Evolutionary conservation across 2,329 filamentous ascomycete genomes (phyloP).

Genomic region (Drechslerella coelobrocha): DNA sequence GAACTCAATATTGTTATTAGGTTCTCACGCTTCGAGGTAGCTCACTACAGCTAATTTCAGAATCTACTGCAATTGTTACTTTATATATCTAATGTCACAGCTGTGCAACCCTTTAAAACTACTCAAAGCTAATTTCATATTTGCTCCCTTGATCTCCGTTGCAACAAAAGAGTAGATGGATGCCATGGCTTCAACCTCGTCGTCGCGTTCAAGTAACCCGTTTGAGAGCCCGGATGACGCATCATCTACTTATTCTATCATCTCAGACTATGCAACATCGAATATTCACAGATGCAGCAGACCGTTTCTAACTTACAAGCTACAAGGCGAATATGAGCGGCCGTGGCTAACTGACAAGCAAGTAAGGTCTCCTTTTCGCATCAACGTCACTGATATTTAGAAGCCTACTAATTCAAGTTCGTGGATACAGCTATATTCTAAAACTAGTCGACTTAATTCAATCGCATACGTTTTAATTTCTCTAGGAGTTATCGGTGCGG

Average conservation of each 20-base stretch:
- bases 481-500: conserved; percentile 13
- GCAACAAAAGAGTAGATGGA: not conserved
- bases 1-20: no score
- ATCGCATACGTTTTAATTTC: conserved; percentile 12
- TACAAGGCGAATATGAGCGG: conserved; percentile 29
- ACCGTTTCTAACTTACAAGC: conserved; percentile 33
- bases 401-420: not conserved
- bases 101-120: not conserved
- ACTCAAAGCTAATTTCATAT: not conserved
- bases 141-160: not conserved
- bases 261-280: conserved; percentile 34
- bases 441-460: conserved; percentile 15
- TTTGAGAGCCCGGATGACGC: not conserved
- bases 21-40: no score
- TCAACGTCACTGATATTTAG: not conserved
- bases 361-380: not conserved
- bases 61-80: not conserved
- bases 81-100: not conserved
- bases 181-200: conserved; percentile 14
- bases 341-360: conserved; percentile 35
- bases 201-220: conserved; percentile 7
- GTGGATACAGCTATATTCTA: conserved; percentile 23
- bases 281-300: conserved; percentile 24
- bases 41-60: no score
- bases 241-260: conserved; percentile 28